Percentiles rank a stretch among this genome's conserved stretches.
Conservation (phyloP, 2,329 filamentous ascomycete species). For the Colletotrichum siamense region DNA sequence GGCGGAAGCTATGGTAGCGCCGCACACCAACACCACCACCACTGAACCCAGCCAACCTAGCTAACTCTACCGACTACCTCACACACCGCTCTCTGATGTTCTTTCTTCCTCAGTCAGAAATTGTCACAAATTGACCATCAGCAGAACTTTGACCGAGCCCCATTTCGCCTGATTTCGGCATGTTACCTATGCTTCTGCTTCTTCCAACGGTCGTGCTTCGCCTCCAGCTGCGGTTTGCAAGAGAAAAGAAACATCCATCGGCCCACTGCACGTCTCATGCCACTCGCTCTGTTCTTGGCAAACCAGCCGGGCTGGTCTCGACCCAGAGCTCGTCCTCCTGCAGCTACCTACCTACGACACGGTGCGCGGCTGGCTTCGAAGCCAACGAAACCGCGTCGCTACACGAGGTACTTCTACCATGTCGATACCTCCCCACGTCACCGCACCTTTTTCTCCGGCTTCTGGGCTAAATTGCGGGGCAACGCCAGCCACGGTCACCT, state of each 20-base stretch:
- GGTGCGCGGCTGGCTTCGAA: background rate
- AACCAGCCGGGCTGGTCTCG: background rate
- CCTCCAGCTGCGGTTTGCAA: background rate
- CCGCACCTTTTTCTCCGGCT: constrained; percentile 19
- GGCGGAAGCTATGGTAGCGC: constrained; percentile 13
- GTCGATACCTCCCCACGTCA: constrained; percentile 11
- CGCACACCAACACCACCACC: background rate
- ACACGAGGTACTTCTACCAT: constrained; percentile 14
- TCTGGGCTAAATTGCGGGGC: constrained; percentile 17
- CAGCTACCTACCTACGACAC: constrained; percentile 1
- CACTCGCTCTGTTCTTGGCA: constrained; percentile 10
- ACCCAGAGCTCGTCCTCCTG: background rate
- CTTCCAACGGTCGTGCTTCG: background rate
- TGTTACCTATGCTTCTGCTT: background rate
- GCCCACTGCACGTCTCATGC: constrained; percentile 8
- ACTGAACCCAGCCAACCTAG: background rate
- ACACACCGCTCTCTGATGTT: background rate
- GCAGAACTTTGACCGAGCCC: background rate
- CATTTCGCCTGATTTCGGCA: background rate
- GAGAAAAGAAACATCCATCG: background rate
- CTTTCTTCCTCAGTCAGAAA: background rate
- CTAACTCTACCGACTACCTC: background rate
- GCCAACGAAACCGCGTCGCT: background rate
- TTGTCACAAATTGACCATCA: background rate
- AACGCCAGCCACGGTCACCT: constrained; percentile 15